Evolutionary conservation across 495 filamentous ascomycete species (phyloP).

Genomic region (Glutinoglossum americanum): DNA sequence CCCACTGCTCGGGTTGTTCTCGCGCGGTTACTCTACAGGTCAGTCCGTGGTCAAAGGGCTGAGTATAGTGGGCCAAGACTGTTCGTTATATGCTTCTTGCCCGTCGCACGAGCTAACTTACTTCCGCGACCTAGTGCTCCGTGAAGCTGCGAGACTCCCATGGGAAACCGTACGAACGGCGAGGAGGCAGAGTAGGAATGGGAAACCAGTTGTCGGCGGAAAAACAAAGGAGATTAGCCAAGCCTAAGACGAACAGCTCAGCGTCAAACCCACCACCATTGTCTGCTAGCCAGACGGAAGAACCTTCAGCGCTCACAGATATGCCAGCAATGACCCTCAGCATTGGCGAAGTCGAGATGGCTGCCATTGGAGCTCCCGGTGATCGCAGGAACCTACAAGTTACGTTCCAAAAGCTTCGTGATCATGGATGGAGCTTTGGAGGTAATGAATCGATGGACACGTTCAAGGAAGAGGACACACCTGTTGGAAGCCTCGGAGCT

Average conservation of each 20-base stretch:
- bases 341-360: not conserved
- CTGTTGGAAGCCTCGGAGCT: not conserved
- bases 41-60: no score
- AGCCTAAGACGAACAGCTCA: conserved; percentile 5
- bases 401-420: not conserved
- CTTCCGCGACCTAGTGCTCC: not conserved
- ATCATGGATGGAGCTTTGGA: not conserved
- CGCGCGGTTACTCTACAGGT: no score
- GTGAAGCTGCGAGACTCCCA: not conserved
- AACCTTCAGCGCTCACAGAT: not conserved
- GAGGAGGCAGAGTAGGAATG: conserved; percentile 1
- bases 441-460: not conserved
- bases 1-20: no score
- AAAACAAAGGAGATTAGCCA: conserved; percentile 1
- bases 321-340: not conserved
- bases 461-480: not conserved
- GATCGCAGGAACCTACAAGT: not conserved
- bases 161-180: not conserved
- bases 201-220: conserved; percentile 3
- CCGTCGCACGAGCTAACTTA: not conserved
- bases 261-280: not conserved
- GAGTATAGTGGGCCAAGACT: no score
- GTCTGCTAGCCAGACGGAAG: not conserved
- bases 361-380: not conserved
- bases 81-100: no score